phyloP scores from a whole-genome alignment of 23 red algal genomes.

The Gracilaria domingensis region DNA sequence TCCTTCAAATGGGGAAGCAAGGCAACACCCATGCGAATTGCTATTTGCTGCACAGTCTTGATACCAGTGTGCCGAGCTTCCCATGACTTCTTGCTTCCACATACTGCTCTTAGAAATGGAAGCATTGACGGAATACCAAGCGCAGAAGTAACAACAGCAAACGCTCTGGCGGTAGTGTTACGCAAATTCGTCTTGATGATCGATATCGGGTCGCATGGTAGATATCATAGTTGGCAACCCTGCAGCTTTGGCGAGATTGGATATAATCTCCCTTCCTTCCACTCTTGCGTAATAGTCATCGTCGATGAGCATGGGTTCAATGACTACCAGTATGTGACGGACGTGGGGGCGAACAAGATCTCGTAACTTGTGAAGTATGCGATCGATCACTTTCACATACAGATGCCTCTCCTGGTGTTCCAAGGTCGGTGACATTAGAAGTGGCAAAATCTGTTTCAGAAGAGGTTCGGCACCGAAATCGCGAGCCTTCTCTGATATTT shows the following conservation, averaged over 20 bases:
- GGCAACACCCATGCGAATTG: slow-evolving; percentile 82
- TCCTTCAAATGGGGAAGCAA: slow-evolving; percentile 84
- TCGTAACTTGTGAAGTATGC: slow-evolving; percentile 79
- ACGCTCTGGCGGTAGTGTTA: slow-evolving; percentile 90
- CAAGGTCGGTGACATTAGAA: slow-evolving; percentile 86
- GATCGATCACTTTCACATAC: slow-evolving; percentile 88
- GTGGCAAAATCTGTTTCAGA: slow-evolving; percentile 82
- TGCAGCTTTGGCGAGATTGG: slow-evolving; percentile 89
- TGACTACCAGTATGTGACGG: slow-evolving; percentile 92
- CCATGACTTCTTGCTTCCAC: slow-evolving; percentile 91
- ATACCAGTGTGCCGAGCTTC: slow-evolving; percentile 92
- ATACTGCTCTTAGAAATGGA: slow-evolving; percentile 88
- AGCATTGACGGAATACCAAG: slow-evolving; percentile 91
- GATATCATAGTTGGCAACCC: slow-evolving; percentile 92
- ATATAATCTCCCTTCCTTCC: slow-evolving; percentile 92
- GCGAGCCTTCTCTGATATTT: slow-evolving; percentile 80
- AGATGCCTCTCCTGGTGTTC: slow-evolving; percentile 95
- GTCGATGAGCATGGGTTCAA: slow-evolving; percentile 94
- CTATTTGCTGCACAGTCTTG: slow-evolving; percentile 91
- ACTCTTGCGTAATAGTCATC: slow-evolving; percentile 91
- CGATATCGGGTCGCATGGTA: slow-evolving; percentile 95
- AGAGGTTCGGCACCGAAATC: slow-evolving; percentile 88
- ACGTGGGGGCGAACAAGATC: slow-evolving; percentile 90
- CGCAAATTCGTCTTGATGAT: slow-evolving; percentile 96
- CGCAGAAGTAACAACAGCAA: slow-evolving; percentile 91